These are phyloP conservation scores for Jackrogersella minutella DNA, from an alignment of 495 filamentous ascomycete genomes.

Conservation along the genomic window DNA sequence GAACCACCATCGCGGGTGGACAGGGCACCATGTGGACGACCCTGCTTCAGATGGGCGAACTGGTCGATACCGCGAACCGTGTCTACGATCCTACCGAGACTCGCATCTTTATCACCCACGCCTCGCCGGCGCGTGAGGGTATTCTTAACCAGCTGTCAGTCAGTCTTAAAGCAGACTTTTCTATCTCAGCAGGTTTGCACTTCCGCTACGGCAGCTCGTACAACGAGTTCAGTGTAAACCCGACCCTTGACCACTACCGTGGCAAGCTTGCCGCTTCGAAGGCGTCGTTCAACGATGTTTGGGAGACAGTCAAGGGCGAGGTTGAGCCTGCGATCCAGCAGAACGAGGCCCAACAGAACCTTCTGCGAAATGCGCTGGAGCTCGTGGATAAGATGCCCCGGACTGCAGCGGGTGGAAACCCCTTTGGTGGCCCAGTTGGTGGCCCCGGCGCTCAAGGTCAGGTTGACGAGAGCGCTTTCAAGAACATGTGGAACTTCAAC, in stretches of 20 bases:
- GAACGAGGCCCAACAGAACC: slow-evolving; percentile 89
- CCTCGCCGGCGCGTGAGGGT: slow-evolving; percentile 94
- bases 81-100: slow-evolving; percentile 99
- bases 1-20: slow-evolving; percentile 97
- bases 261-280: slow-evolving; percentile 99
- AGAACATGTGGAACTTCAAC: slow-evolving; percentile 99
- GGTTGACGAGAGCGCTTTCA: slow-evolving; percentile 98
- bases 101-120: slow-evolving; percentile 96
- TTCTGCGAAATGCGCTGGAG: slow-evolving; percentile 86
- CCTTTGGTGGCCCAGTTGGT: slow-evolving; percentile 87
- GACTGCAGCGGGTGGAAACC: slow-evolving; percentile 92
- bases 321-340: slow-evolving; percentile 92
- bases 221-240: slow-evolving; percentile 99
- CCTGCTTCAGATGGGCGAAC: slow-evolving; percentile 95
- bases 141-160: slow-evolving; percentile 98
- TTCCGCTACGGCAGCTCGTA: slow-evolving; percentile 99
- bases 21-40: slow-evolving; percentile 99
- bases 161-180: slow-evolving; percentile 97
- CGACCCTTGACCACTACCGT: slow-evolving; percentile 96
- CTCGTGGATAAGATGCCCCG: slow-evolving; percentile 97
- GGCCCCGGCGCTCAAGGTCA: slow-evolving; percentile 77
- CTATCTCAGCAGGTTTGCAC: slow-evolving; percentile 95
- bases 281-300: slow-evolving; percentile 98
- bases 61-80: slow-evolving; percentile 96
- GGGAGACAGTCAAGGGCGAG: slow-evolving; percentile 97